Conservation (phyloP, 805 yeast species). For the Starmerella lactis-condensi region DNA sequence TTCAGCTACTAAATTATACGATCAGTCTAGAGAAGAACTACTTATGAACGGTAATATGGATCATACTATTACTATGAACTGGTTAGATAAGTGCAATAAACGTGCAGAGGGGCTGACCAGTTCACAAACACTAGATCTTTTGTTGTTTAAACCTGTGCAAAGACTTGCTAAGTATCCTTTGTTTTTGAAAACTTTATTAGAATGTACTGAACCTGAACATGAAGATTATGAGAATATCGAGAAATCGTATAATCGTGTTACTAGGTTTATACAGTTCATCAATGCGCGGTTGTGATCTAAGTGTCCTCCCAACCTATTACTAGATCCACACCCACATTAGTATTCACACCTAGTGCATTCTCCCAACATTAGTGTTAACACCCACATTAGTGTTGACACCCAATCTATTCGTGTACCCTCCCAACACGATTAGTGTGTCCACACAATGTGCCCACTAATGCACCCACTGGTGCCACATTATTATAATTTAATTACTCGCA, state of each 20-base stretch:
- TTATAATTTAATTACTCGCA: background rate
- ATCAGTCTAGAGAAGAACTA: background rate
- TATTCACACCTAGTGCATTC: no score
- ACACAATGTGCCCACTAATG: no score
- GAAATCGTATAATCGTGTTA: constrained; percentile 12
- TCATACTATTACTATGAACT: constrained; percentile 5
- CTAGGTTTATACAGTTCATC: background rate
- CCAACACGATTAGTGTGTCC: no score
- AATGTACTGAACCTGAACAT: constrained; percentile 22
- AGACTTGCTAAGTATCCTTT: constrained; percentile 28
- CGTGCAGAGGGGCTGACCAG: constrained; percentile 19
- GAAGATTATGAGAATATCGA: constrained; percentile 28
- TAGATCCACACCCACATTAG: no score
- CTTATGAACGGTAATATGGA: background rate
- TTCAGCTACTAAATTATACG: background rate
- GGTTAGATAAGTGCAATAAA: constrained; percentile 23
- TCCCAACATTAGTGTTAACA: no score
- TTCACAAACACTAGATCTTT: constrained; percentile 27
- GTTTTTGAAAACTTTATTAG: constrained; percentile 21
- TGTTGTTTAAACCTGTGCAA: constrained; percentile 30
- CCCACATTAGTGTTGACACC: no score
- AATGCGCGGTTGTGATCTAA: background rate
- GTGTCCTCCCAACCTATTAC: background rate
- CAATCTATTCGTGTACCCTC: no score
- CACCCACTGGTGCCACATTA: no score